Percentiles rank a stretch among this genome's conserved stretches.
These are phyloP conservation scores for Fusarium graminum DNA, from an alignment of 2,329 filamentous ascomycete species.

Conservation along the genomic window DNA sequence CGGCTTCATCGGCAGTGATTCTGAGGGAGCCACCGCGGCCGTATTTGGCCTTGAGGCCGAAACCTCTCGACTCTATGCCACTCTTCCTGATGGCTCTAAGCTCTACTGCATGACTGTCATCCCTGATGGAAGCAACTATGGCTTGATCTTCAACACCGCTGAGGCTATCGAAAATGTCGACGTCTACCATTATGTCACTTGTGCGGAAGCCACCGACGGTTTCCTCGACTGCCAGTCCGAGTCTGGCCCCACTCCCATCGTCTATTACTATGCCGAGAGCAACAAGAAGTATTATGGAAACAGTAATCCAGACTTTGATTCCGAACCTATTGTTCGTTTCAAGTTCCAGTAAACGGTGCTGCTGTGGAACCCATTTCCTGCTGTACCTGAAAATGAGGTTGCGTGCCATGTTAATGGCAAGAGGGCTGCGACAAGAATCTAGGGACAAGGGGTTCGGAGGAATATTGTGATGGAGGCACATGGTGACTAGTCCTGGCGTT, in stretches of 20 bases:
- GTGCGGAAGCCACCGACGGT: background rate
- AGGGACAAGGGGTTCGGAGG: no score
- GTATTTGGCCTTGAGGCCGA: background rate
- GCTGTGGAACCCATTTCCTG: no score
- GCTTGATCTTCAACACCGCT: background rate
- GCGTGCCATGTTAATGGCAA: no score
- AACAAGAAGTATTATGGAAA: no score
- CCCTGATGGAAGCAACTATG: background rate
- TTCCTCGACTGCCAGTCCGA: background rate
- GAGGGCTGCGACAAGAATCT: no score
- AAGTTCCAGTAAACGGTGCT: no score
- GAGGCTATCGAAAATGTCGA: background rate
- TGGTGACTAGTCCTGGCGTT: no score
- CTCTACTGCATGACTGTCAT: background rate
- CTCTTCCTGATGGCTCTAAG: background rate
- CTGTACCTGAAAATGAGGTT: no score
- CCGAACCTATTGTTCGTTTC: no score
- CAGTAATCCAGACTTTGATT: no score
- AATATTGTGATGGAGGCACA: no score
- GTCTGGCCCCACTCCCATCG: background rate
- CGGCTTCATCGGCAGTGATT: background rate
- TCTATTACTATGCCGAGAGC: no score
- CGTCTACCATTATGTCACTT: background rate
- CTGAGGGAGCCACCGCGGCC: background rate
- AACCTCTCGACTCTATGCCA: background rate